Conservation (phyloP, 768 basidiomycete genomes). For the Boletus eberwhitei region DNA sequence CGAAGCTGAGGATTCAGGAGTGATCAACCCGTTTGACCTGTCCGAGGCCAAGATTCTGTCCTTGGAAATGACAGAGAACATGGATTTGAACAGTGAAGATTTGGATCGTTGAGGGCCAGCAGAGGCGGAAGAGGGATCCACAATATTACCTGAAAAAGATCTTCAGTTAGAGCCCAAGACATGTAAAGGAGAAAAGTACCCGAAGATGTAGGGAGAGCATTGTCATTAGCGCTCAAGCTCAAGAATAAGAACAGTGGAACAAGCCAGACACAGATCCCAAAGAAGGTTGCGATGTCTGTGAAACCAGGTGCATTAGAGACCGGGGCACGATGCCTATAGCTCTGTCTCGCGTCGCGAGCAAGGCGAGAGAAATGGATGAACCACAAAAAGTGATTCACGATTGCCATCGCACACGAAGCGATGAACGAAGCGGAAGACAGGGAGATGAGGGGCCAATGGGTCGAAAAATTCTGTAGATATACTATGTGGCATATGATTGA, state of each 20-base stretch:
- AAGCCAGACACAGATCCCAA: constrained; percentile 82
- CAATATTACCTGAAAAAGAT: constrained; percentile 11
- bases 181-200: constrained; percentile 33
- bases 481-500: constrained; percentile 82
- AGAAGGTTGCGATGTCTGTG: constrained; percentile 78
- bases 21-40: constrained; percentile 66
- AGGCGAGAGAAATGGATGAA: constrained; percentile 89
- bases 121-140: constrained; percentile 19
- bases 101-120: constrained; percentile 41
- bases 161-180: not conserved
- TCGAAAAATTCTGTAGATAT: constrained; percentile 91
- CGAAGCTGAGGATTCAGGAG: constrained; percentile 45
- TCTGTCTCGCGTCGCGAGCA: constrained; percentile 59
- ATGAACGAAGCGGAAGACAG: constrained; percentile 83
- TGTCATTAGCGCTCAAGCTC: constrained; percentile 94
- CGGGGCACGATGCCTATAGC: constrained; percentile 42
- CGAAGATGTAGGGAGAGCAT: constrained; percentile 78
- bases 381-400: constrained; percentile 92
- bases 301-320: constrained; percentile 45
- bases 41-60: constrained; percentile 45
- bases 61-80: constrained; percentile 45
- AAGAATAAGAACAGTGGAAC: constrained; percentile 93
- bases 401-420: constrained; percentile 78
- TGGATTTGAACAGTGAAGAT: constrained; percentile 65
- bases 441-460: constrained; percentile 89